Conservation (phyloP, 1,284 basidiomycete species). For the Boletellus deceptivus region DNA sequence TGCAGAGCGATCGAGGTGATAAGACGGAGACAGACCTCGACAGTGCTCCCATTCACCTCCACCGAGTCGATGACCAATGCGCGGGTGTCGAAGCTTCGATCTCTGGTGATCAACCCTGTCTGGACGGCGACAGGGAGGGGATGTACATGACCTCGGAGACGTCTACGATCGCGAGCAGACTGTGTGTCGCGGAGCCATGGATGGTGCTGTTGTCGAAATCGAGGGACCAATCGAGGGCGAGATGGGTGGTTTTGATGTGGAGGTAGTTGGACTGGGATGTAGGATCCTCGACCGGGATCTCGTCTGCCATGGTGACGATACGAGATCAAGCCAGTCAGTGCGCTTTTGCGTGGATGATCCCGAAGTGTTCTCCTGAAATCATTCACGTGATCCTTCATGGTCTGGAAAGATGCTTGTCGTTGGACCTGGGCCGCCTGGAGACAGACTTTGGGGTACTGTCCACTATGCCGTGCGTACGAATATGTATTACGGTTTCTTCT, state of each 20-base stretch:
- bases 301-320: constrained; percentile 13
- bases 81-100: constrained; percentile 72
- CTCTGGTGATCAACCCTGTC: neutral
- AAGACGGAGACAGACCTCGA: constrained; percentile 11
- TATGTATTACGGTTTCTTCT: too few species aligned
- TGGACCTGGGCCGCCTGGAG: too few species aligned
- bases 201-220: constrained; percentile 75
- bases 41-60: constrained; percentile 49
- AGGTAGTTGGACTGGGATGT: constrained; percentile 82
- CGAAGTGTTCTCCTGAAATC: too few species aligned
- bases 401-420: too few species aligned
- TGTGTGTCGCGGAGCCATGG: constrained; percentile 72
- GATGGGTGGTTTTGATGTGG: constrained; percentile 64
- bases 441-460: too few species aligned
- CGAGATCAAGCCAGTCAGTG: neutral
- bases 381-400: too few species aligned
- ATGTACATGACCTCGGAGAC: constrained; percentile 66
- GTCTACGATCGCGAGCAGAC: constrained; percentile 57
- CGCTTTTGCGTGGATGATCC: too few species aligned
- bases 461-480: too few species aligned
- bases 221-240: constrained; percentile 81
- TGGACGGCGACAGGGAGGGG: neutral
- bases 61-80: constrained; percentile 68
- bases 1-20: neutral
- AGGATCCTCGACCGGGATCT: constrained; percentile 35